phyloP scores from a whole-genome alignment of 1,284 basidiomycete genomes.

The Ganoderma leucocontextum region DNA sequence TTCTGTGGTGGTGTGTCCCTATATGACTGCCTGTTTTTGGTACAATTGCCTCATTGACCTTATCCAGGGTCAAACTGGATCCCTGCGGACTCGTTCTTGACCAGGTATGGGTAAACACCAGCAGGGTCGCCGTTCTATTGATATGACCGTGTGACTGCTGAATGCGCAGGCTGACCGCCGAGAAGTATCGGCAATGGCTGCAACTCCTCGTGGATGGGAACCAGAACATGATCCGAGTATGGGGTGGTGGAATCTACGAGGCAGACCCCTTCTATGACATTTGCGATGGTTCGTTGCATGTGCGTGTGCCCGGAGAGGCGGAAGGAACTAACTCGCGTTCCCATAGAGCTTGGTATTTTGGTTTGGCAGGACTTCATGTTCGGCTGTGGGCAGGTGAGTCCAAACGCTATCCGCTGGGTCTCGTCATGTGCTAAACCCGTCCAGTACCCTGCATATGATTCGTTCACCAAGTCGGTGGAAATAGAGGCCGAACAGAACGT shows the following conservation, averaged over 20 bases:
- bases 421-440: constrained; percentile 3
- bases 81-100: constrained; percentile 88
- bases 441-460: constrained; percentile 80
- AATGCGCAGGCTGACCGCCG: constrained; percentile 48
- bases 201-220: constrained; percentile 80
- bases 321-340: constrained; percentile 1
- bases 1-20: constrained; percentile 78
- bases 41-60: not conserved
- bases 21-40: not conserved
- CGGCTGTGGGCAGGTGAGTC: constrained; percentile 68
- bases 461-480: constrained; percentile 71
- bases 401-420: not conserved
- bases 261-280: constrained; percentile 80
- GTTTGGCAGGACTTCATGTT: constrained; percentile 94
- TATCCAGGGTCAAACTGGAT: constrained; percentile 88
- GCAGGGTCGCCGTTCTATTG: not conserved
- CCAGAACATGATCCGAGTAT: constrained; percentile 86
- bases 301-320: constrained; percentile 5
- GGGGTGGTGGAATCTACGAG: constrained; percentile 89
- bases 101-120: constrained; percentile 56
- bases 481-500: constrained; percentile 80
- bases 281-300: constrained; percentile 67
- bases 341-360: constrained; percentile 67
- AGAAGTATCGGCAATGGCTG: constrained; percentile 74
- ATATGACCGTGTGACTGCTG: not conserved